Base-by-base conservation (phyloP, 106 monocot genomes). In the Acorus gramineus region DNA sequence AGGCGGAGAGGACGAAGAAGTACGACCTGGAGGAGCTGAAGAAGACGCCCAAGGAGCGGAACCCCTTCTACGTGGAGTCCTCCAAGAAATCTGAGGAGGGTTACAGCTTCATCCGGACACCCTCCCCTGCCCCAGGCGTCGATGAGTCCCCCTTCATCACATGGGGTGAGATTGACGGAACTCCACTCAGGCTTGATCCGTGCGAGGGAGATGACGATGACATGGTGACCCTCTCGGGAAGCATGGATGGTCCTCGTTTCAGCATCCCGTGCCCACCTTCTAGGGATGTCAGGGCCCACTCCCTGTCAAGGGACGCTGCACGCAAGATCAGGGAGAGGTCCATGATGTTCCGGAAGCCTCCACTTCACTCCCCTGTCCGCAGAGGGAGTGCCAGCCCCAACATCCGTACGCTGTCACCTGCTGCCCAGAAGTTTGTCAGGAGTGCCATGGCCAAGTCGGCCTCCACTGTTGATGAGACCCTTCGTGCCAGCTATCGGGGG, bases 161-260 rank as follows among this genome's bases (percentile, higher is more conserved):
- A 0, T 98, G 96, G 96, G 96, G 96, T 50, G 96, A 91, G 67
- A 98, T 98, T 56, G 91, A 91, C 44, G 96, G 96, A 10, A 91
- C 96, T 2, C 96, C 96, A 1, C 56, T 98, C 64, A 73, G 96
- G 61, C 63, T 98, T 75, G 96, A 98, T 71, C 42, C 69, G 14
- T 28, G 28, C 28, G 90, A 96, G 53, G 96, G 91, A 9, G 55
- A 63, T 1, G 63, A 78, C 2, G 43, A 73, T 9, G 84, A 62
- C 45, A 60, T 68, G 9, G 80, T 76, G 28, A 28, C 28, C 28
- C 28, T 28, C 28, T 28, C 28, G 43, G 90, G 82, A 42, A 84
- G 85, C 53, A 79, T 71, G 46, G 77, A 83, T 54, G 80, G 85
- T 4, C 82, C 96, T 11, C 85, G 73, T 8, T 98, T 88, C 56